Evolutionary conservation across 805 yeast genomes (phyloP).

Genomic region (Hyphopichia homilentoma): DNA sequence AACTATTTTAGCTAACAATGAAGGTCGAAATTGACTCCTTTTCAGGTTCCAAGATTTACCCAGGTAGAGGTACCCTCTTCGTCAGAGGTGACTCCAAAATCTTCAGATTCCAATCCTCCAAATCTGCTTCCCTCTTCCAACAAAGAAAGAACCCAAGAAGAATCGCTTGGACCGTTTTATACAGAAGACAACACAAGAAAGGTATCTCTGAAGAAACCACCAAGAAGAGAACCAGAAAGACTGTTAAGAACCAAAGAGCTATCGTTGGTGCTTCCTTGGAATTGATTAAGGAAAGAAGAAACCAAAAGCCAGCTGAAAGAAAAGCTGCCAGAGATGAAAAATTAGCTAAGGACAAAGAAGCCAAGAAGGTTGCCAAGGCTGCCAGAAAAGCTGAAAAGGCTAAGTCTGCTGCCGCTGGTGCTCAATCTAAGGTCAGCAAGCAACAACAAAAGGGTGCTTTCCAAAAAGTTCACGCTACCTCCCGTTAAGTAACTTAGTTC

Average conservation of each 20-base stretch:
- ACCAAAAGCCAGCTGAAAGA: constrained; percentile 94
- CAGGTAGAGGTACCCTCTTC: constrained; percentile 99
- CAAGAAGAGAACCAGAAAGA: constrained; percentile 95
- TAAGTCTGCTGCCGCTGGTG: constrained; percentile 71
- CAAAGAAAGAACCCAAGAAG: constrained; percentile 99
- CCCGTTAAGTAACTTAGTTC: constrained; percentile 78
- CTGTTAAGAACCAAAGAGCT: constrained; percentile 98
- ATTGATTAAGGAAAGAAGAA: constrained; percentile 96
- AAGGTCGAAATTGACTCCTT: constrained; percentile 99
- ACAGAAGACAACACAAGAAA: constrained; percentile 99
- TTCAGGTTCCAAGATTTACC: constrained; percentile 99
- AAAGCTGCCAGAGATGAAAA: constrained; percentile 95
- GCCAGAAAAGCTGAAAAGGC: constrained; percentile 95
- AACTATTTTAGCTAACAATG: constrained; percentile 54
- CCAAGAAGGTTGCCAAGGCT: constrained; percentile 89
- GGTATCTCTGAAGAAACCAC: constrained; percentile 98
- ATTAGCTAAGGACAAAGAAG: constrained; percentile 76
- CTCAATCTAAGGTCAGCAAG: constrained; percentile 71
- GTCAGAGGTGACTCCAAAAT: constrained; percentile 99
- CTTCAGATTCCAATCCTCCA: constrained; percentile 98
- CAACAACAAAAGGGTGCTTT: constrained; percentile 97
- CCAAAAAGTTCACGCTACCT: constrained; percentile 94
- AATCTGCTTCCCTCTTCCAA: constrained; percentile 95
- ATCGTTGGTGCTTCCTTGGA: constrained; percentile 99
- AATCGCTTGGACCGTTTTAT: constrained; percentile 98